These are phyloP conservation scores for Mrakia gelida DNA, from an alignment of 768 basidiomycete genomes.

Conservation along the genomic window DNA sequence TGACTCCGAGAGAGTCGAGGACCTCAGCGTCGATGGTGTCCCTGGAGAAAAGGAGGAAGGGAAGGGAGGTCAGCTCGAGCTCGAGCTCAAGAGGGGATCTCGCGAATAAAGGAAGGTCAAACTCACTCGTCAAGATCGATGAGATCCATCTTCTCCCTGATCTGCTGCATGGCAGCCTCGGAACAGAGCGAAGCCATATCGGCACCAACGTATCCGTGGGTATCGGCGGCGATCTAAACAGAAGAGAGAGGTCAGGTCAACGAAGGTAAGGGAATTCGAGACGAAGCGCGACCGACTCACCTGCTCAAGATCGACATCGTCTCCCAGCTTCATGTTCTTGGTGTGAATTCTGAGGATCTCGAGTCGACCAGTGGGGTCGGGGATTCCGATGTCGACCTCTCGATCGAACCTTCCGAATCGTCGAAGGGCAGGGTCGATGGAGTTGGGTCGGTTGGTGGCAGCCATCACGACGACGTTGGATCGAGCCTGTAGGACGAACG, in stretches of 20 bases:
- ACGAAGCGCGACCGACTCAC: conserved; percentile 45
- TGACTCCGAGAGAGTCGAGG: conserved; percentile 95
- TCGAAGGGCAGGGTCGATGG: conserved; percentile 96
- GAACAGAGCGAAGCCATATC: conserved; percentile 97
- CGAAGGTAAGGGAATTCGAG: not conserved
- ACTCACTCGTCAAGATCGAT: conserved; percentile 46
- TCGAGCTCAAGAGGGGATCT: not conserved
- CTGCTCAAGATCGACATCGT: conserved; percentile 97
- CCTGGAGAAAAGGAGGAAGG: conserved; percentile 47
- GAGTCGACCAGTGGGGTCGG: conserved; percentile 96
- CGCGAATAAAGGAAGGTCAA: not conserved
- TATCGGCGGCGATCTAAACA: conserved; percentile 88
- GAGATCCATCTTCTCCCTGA: conserved; percentile 97
- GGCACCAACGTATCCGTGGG: conserved; percentile 98
- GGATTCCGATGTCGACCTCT: conserved; percentile 98
- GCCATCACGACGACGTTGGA: conserved; percentile 99
- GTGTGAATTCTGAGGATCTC: conserved; percentile 99
- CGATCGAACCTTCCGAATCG: conserved; percentile 99
- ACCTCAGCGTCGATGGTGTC: conserved; percentile 99
- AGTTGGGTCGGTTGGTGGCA: conserved; percentile 97
- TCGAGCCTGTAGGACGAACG: conserved; percentile 54
- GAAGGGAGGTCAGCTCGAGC: not conserved
- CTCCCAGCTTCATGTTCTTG: conserved; percentile 98
- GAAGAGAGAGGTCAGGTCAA: not conserved
- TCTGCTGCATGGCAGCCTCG: conserved; percentile 99